Conservation (phyloP, 2,329 filamentous ascomycete genomes). For the Fusarium pseudocircinatum region DNA sequence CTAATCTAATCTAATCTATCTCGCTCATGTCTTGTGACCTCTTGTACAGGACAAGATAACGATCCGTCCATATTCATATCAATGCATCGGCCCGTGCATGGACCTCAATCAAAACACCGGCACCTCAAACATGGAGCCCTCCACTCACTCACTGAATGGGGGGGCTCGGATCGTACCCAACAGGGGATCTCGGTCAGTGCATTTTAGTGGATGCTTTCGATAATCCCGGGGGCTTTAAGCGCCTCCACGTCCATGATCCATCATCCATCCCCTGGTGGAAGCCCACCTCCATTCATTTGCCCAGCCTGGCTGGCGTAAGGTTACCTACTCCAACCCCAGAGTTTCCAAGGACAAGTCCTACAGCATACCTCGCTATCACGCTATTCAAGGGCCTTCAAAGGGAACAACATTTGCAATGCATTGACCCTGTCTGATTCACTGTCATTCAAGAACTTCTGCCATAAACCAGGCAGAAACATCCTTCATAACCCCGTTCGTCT, state of each 20-base stretch:
- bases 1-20: not conserved
- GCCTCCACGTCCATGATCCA: not conserved
- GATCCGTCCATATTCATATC: slow-evolving; percentile 5
- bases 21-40: slow-evolving; percentile 14
- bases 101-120: not conserved
- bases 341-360: slow-evolving; percentile 6
- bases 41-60: slow-evolving; percentile 6
- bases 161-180: slow-evolving; percentile 22
- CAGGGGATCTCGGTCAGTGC: slow-evolving; percentile 21
- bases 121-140: slow-evolving; percentile 14
- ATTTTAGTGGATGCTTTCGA: slow-evolving; percentile 13
- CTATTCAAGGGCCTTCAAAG: slow-evolving; percentile 7
- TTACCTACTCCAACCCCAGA: slow-evolving; percentile 9
- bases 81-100: slow-evolving; percentile 1
- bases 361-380: not conserved
- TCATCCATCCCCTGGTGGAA: not conserved
- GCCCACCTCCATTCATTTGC: not conserved
- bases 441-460: not conserved
- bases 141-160: not conserved
- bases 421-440: not conserved
- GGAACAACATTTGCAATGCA: not conserved
- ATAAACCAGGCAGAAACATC: not conserved
- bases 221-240: slow-evolving; percentile 14
- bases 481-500: not conserved
- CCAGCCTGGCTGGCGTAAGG: not conserved